A percentile compares a stretch with the other conserved stretches of the same genome.
phyloP scores from a whole-genome alignment of 108 stramenopile species.

The Fragilaria crotonensis region DNA sequence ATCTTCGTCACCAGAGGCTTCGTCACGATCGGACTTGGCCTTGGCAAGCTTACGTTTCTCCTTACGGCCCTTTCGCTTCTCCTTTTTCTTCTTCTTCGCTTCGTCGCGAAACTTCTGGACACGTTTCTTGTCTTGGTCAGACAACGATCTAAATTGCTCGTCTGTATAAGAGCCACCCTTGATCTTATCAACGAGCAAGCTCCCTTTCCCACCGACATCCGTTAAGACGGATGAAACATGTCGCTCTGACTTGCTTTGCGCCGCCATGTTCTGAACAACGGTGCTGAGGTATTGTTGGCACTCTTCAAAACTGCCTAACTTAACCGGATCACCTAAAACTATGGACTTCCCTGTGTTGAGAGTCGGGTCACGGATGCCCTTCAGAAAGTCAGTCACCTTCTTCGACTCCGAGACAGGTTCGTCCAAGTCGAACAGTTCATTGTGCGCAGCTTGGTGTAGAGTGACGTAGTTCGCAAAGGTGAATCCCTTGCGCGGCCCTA shows the following conservation, averaged over 20 bases:
- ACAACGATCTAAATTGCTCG: no score
- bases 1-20: no score
- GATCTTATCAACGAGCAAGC: background rate
- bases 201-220: background rate
- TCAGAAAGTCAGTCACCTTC: constrained; percentile 8
- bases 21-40: background rate
- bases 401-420: constrained; percentile 5
- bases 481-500: no score
- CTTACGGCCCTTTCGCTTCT: no score
- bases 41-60: background rate
- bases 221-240: background rate
- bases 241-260: background rate
- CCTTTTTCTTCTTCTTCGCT: background rate
- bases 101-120: no score
- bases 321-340: background rate
- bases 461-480: no score
- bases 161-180: background rate
- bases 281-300: background rate
- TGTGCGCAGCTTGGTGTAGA: constrained; percentile 5
- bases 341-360: background rate
- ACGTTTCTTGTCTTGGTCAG: no score
- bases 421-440: constrained; percentile 4
- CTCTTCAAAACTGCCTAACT: background rate
- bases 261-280: background rate
- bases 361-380: constrained; percentile 5